phyloP scores from a whole-genome alignment of 495 filamentous ascomycete species.

The Articulospora tetracladia region DNA sequence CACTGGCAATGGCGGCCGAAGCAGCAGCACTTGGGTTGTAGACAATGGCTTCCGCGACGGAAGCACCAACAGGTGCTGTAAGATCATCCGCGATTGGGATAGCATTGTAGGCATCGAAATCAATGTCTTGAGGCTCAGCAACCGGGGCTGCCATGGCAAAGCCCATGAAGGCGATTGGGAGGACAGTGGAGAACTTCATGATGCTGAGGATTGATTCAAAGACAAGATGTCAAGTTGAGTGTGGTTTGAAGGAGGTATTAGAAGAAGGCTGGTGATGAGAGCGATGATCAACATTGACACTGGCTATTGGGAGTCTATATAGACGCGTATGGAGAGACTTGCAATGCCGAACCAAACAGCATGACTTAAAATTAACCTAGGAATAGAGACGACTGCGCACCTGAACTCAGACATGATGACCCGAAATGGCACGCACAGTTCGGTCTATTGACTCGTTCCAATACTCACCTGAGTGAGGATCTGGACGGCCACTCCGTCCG shows the following conservation, averaged over 20 bases:
- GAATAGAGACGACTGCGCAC: neutral
- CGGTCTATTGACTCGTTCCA: neutral
- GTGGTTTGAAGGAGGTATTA: neutral
- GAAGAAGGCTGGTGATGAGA: neutral
- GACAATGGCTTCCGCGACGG: neutral
- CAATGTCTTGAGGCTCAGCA: constrained; percentile 5
- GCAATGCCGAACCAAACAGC: neutral
- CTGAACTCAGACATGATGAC: neutral
- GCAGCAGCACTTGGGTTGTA: constrained; percentile 1
- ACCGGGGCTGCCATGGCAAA: neutral
- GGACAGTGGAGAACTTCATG: constrained; percentile 6
- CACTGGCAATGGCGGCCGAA: neutral
- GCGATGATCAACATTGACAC: neutral
- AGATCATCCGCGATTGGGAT: neutral
- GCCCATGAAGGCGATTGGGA: neutral
- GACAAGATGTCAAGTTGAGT: neutral
- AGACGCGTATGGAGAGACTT: neutral
- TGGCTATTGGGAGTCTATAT: neutral
- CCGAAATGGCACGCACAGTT: neutral
- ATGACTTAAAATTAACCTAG: neutral
- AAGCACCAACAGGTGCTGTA: neutral
- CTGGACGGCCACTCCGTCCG: neutral
- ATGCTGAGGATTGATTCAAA: neutral
- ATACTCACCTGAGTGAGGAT: neutral
- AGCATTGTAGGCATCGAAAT: constrained; percentile 2